Conservation (phyloP, 2,329 filamentous ascomycete genomes). For the Colletotrichum orchidophilum region DNA sequence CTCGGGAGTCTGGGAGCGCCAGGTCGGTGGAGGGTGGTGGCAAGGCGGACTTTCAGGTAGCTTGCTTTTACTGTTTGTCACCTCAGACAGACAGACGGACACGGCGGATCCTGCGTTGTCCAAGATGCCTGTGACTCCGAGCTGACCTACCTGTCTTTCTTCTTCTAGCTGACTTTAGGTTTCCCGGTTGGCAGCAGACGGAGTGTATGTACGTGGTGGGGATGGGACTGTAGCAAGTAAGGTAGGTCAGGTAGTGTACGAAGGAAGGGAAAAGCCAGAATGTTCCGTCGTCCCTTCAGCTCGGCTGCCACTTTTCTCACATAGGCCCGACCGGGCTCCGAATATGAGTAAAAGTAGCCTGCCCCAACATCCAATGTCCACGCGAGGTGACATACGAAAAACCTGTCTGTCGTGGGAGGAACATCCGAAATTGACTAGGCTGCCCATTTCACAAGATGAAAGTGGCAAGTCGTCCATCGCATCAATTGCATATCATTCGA, state of each 20-base stretch:
- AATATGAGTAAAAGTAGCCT: constrained; percentile 21
- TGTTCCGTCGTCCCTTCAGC: neutral
- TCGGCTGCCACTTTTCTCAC: neutral
- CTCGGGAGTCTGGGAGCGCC: constrained; percentile 17
- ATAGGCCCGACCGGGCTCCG: neutral
- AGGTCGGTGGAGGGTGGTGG: constrained; percentile 10
- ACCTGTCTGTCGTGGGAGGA: constrained; percentile 16
- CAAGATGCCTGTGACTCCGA: neutral
- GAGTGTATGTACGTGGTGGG: neutral
- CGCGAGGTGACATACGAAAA: constrained; percentile 29
- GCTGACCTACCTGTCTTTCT: neutral
- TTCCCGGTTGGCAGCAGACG: neutral
- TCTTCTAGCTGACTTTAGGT: neutral
- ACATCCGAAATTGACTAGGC: constrained; percentile 20
- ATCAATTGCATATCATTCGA: constrained; percentile 16
- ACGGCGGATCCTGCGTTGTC: neutral
- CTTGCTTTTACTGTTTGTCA: neutral
- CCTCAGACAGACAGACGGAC: neutral
- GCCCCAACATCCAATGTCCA: constrained; percentile 25
- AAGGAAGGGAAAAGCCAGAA: neutral
- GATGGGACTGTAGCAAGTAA: neutral
- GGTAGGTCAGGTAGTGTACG: neutral
- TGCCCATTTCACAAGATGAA: constrained; percentile 6
- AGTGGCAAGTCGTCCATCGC: constrained; percentile 16
- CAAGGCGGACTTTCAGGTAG: constrained; percentile 24